Evolutionary conservation across 495 filamentous ascomycete genomes (phyloP), one percentile per base, ranked within the genome.

Genomic region (Alectoria sarmentosa): DNA sequence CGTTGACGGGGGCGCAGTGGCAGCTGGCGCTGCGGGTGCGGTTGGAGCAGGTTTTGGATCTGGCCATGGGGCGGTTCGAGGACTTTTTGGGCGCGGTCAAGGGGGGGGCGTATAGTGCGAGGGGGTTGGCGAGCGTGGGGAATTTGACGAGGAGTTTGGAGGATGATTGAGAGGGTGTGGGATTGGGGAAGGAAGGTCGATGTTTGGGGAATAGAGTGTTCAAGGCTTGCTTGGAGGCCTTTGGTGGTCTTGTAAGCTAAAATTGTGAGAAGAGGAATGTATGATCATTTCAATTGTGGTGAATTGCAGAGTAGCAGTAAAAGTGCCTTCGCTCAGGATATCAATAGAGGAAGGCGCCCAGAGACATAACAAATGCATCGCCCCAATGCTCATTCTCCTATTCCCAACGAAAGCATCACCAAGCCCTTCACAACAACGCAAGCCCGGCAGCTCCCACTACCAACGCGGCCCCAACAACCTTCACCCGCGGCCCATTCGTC

Each of bases 111-210:
- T 64, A 42, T 64, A 10, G 19, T 13, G 26, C 26, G 52, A 58
- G 21, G 39, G 62, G 62, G 38, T 23, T 64, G 62, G 54, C 62
- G 62, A 23, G 55, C 8, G 62, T 44, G 62, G 41, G 39, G 54
- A 4, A 15, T 28, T 49, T 26, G 19, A 21, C 19, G 41, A 52
- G 30, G 39, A 23, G 7, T 38, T 46, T 42, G 62, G 26, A 14
- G 1, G 9, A 15, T 17, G 28, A 3, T 58, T 49, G 8, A 17
- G 42, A 36, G 26, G 14, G 17, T 21, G 54, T 37, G 42, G 41
- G 4, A 19, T 54, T 54, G 60, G 23, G 5, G 32, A 8, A 38
- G 23, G 26, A 23, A 10, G 15, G 60, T 34, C 19, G 60, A 23
- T 23, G 23, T 54, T 10, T 26, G 44, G 8, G 46, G 46, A n/a